Evolutionary conservation across 768 basidiomycete species (phyloP), one percentile per base, ranked within the genome.

Genomic region (Obba rivulosa): DNA sequence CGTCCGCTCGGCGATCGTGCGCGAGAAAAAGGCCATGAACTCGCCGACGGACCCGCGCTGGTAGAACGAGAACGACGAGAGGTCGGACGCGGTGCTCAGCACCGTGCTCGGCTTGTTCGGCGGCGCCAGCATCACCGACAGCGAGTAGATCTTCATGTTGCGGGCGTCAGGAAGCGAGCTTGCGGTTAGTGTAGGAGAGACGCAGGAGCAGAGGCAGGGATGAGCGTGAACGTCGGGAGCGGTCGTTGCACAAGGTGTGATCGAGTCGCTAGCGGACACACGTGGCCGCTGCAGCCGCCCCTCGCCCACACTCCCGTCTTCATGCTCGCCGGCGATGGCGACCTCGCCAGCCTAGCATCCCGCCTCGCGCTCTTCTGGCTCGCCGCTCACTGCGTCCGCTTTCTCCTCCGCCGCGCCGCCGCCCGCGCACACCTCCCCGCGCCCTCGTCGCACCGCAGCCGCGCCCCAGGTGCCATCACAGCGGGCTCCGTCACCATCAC

Each of bases 21-120:
- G 92, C 40, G 87, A 81, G 66, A 96, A 87, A 77, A 98, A 98
- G 21, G 80, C 77, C 81, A 98, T 79, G 69, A 98, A 97, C 70
- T 98, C 95, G 44, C 74, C 80, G 44, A 95, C 82, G 16, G 87
- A 83, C 41, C 90, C 85, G 53, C 79, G 75, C 70, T 96, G 92
- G 68, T 94, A 96, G 75, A 97, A 98, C 24, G 87, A 86, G 73
- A 94, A 97, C 10, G 85, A 85, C 22, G 86, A 88, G 13, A 97
- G 77, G 62, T 98, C 95, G 38, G 76, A 80, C 14, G 85, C 83
- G 34, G 70, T 76, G 55, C 74, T 73, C 24, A 98, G 80, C 25
- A 83, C 65, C 4, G 77, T 77, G n/a, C 77, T 74, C 14, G 84
- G 65, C 14, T 81, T 79, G 25, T 78, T 77, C 8, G 83, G 73